These are phyloP conservation scores for Fusarium chlamydosporum DNA, from an alignment of 2,329 filamentous ascomycete species.

Conservation along the genomic window DNA sequence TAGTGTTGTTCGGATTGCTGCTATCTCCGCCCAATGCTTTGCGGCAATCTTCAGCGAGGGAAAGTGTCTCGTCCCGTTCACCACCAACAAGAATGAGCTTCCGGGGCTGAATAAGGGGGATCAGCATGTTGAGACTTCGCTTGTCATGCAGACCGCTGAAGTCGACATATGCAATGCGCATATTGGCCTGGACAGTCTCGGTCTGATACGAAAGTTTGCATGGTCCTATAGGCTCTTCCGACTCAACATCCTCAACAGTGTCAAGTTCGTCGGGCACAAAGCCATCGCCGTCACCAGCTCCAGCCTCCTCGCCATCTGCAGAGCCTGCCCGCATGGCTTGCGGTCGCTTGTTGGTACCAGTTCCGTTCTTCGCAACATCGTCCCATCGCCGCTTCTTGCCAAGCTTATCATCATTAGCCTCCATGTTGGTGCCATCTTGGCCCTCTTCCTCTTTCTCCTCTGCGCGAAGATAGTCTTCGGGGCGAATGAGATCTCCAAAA, in stretches of 20 bases:
- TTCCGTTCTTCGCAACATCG: slow-evolving; percentile 64
- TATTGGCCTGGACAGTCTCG: slow-evolving; percentile 75
- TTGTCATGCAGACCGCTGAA: slow-evolving; percentile 94
- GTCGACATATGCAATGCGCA: slow-evolving; percentile 89
- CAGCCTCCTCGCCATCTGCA: slow-evolving; percentile 63
- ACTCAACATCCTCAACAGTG: slow-evolving; percentile 68
- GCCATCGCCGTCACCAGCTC: slow-evolving; percentile 53
- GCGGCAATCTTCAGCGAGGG: slow-evolving; percentile 84
- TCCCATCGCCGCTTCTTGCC: slow-evolving; percentile 97
- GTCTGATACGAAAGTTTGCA: slow-evolving; percentile 79
- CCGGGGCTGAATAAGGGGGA: slow-evolving; percentile 91
- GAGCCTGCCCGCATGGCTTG: slow-evolving; percentile 61
- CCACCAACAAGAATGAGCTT: slow-evolving; percentile 95
- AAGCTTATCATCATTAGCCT: slow-evolving; percentile 71
- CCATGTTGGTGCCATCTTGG: slow-evolving; percentile 62
- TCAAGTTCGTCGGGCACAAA: slow-evolving; percentile 69
- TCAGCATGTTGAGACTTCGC: slow-evolving; percentile 92
- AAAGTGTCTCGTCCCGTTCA: slow-evolving; percentile 80
- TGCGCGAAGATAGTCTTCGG: slow-evolving; percentile 92
- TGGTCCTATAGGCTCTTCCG: slow-evolving; percentile 71
- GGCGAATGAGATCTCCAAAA: slow-evolving; percentile 92
- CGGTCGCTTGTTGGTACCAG: slow-evolving; percentile 71
- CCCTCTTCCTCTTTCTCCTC: slow-evolving; percentile 88
- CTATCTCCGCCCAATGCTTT: slow-evolving; percentile 65
- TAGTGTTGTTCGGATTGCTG: slow-evolving; percentile 44